These are phyloP conservation scores for Lentinula sp. DNA, from an alignment of 768 basidiomycete genomes.

Conservation along the genomic window DNA sequence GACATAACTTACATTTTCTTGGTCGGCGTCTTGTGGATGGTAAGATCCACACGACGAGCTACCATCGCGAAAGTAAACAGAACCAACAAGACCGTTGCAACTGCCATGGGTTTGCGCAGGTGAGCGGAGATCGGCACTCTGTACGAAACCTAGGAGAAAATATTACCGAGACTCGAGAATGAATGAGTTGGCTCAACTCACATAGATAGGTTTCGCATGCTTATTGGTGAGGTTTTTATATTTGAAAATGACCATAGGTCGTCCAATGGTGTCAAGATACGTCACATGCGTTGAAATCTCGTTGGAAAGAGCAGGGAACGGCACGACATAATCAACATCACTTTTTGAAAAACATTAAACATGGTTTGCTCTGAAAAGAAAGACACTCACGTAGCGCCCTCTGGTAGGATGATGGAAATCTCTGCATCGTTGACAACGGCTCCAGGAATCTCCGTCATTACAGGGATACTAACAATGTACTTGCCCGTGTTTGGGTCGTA, in stretches of 20 bases:
- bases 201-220: slow-evolving; percentile 78
- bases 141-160: slow-evolving; percentile 69
- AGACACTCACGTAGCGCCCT: slow-evolving; percentile 84
- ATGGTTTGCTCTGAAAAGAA: not conserved
- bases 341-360: slow-evolving; percentile 30
- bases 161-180: not conserved
- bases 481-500: slow-evolving; percentile 58
- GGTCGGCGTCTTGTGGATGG: slow-evolving; percentile 31
- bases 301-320: slow-evolving; percentile 70
- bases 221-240: slow-evolving; percentile 74
- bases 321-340: slow-evolving; percentile 67
- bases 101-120: slow-evolving; percentile 79
- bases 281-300: slow-evolving; percentile 65
- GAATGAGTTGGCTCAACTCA: slow-evolving; percentile 34
- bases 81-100: slow-evolving; percentile 62
- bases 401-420: slow-evolving; percentile 79
- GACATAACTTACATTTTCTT: slow-evolving; percentile 26
- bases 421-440: slow-evolving; percentile 78
- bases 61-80: slow-evolving; percentile 51
- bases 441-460: slow-evolving; percentile 77
- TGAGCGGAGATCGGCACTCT: slow-evolving; percentile 75
- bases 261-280: slow-evolving; percentile 89
- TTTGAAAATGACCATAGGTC: slow-evolving; percentile 68
- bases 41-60: slow-evolving; percentile 40
- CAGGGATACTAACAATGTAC: slow-evolving; percentile 76